phyloP scores from a whole-genome alignment of 305 asterid genomes.

The Solanum aculeatissimum region DNA sequence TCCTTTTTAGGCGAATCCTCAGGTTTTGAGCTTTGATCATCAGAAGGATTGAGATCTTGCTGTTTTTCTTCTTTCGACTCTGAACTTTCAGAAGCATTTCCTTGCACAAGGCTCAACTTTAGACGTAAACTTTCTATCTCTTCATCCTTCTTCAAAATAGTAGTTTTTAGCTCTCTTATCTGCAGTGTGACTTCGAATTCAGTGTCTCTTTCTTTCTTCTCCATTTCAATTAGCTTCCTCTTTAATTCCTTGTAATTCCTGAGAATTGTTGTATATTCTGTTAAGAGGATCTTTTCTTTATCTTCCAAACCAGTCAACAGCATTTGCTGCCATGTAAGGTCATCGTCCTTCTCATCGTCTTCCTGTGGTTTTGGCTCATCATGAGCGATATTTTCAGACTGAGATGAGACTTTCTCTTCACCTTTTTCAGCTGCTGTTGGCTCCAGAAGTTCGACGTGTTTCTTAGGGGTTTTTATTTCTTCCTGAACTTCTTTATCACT shows the following conservation, averaged over 20 bases:
- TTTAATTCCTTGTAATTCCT: conserved; percentile 72
- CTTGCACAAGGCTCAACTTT: conserved; percentile 24
- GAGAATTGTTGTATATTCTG: conserved; percentile 63
- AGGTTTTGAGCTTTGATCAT: conserved; percentile 9
- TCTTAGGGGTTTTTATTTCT: background rate
- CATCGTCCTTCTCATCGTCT: conserved; percentile 28
- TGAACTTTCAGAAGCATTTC: conserved; percentile 8
- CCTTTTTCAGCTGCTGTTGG: background rate
- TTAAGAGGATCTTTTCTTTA: conserved; percentile 53
- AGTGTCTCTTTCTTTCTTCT: conserved; percentile 52
- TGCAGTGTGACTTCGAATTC: conserved; percentile 55
- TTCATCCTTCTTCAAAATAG: conserved; percentile 53
- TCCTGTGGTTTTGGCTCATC: conserved; percentile 6
- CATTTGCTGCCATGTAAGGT: conserved; percentile 57
- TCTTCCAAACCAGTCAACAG: conserved; percentile 66
- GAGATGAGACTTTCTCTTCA: background rate
- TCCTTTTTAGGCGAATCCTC: background rate
- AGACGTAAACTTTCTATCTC: conserved; percentile 51
- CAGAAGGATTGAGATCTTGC: background rate
- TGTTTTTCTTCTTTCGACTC: conserved; percentile 10
- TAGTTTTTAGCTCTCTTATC: conserved; percentile 45
- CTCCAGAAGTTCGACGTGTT: background rate
- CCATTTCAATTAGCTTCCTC: conserved; percentile 48
- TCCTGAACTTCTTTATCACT: background rate
- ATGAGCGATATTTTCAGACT: background rate